phyloP scores from a whole-genome alignment of 2,329 filamentous ascomycete species.

The Aspergillus sojae region DNA sequence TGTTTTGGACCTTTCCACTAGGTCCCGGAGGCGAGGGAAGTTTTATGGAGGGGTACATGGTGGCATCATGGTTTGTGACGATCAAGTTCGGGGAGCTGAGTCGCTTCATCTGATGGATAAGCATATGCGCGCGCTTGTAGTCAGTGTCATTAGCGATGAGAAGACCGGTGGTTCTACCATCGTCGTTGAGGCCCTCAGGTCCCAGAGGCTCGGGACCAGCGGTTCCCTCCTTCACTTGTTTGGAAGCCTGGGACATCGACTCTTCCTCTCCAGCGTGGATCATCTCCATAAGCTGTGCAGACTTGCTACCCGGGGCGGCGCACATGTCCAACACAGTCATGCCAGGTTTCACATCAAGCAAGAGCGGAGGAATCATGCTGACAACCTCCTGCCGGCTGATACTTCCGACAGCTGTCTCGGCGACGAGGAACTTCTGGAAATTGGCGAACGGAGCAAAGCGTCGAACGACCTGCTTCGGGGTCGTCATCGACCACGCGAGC shows the following conservation, averaged over 20 bases:
- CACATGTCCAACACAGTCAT: constrained; percentile 96
- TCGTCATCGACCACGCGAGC: constrained; percentile 97
- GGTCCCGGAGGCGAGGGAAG: constrained; percentile 63
- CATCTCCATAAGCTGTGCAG: constrained; percentile 92
- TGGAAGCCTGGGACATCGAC: constrained; percentile 72
- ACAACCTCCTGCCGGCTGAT: constrained; percentile 97
- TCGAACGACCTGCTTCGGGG: constrained; percentile 91
- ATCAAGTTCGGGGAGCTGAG: constrained; percentile 95
- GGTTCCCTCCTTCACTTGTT: constrained; percentile 64
- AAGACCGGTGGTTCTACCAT: constrained; percentile 85
- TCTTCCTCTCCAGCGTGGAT: constrained; percentile 91
- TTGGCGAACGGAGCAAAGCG: constrained; percentile 91
- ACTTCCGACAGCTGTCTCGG: constrained; percentile 94
- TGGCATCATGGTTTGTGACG: constrained; percentile 97
- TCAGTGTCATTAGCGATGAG: constrained; percentile 95
- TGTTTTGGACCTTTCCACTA: constrained; percentile 57
- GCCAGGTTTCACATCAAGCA: constrained; percentile 87
- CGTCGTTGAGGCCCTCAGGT: constrained; percentile 65
- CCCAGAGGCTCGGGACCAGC: constrained; percentile 51
- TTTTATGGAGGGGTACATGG: constrained; percentile 89
- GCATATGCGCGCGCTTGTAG: constrained; percentile 94
- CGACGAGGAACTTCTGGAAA: constrained; percentile 97
- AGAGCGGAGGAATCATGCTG: constrained; percentile 95
- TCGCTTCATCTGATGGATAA: constrained; percentile 96
- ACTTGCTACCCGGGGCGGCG: constrained; percentile 95